Evolutionary conservation across 139 green algal species (phyloP).

Genomic region (Microglena sp.): DNA sequence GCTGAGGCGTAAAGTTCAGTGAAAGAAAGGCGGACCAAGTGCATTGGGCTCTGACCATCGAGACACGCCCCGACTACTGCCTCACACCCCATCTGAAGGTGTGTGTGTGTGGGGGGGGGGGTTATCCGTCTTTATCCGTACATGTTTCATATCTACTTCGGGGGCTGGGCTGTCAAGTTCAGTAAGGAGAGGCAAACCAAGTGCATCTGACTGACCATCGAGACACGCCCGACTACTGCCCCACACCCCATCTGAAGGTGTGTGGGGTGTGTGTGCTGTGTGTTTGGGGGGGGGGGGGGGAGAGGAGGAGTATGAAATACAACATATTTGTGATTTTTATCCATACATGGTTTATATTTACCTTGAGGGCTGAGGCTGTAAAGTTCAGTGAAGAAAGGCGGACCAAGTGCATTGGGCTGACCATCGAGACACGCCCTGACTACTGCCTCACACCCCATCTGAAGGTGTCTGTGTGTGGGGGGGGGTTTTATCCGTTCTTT

Average conservation of each 20-base stretch:
- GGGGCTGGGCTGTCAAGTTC: no score
- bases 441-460: conserved; percentile 72
- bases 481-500: no score
- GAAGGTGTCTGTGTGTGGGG: no score
- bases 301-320: no score
- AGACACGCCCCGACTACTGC: conserved; percentile 93
- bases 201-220: conserved; percentile 96
- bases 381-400: conserved; percentile 59
- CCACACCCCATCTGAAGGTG: conserved; percentile 46
- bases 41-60: conserved; percentile 96
- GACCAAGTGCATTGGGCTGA: conserved; percentile 92
- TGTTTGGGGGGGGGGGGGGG: no score
- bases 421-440: conserved; percentile 94
- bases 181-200: conserved; percentile 69
- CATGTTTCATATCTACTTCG: no score
- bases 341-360: no score
- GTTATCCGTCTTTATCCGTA: no score
- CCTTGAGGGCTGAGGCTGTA: no score
- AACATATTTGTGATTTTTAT: no score
- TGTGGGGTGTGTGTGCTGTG: no score
- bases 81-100: conserved; percentile 46
- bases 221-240: conserved; percentile 94
- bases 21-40: conserved; percentile 78
- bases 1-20: conserved; percentile 34
- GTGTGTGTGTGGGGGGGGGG: no score